Evolutionary conservation across 768 basidiomycete genomes (phyloP).

Genomic region (Amanita rimosa): DNA sequence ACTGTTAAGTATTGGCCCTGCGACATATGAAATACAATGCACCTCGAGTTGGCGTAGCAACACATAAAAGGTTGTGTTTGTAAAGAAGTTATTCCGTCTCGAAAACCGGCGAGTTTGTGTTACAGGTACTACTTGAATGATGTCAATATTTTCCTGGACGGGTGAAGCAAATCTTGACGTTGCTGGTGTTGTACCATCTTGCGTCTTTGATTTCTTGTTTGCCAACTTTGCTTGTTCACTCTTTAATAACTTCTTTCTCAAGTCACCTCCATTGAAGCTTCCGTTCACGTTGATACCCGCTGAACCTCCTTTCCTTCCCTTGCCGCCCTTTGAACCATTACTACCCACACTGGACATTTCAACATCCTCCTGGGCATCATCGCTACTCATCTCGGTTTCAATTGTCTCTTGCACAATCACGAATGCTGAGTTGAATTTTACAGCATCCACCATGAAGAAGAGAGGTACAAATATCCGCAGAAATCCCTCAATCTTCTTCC

Average conservation of each 20-base stretch:
- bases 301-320: slow-evolving; percentile 14
- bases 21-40: slow-evolving; percentile 13
- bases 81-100: slow-evolving; percentile 62
- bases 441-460: slow-evolving; percentile 66
- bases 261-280: slow-evolving; percentile 37
- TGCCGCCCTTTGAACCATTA: slow-evolving; percentile 19
- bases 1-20: not conserved
- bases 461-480: slow-evolving; percentile 67
- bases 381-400: slow-evolving; percentile 50
- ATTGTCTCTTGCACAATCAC: slow-evolving; percentile 41
- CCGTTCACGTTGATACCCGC: slow-evolving; percentile 15
- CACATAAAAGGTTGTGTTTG: slow-evolving; percentile 83
- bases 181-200: slow-evolving; percentile 39
- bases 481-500: slow-evolving; percentile 75
- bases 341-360: slow-evolving; percentile 30
- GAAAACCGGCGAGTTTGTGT: slow-evolving; percentile 11
- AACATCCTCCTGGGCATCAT: slow-evolving; percentile 27
- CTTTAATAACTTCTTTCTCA: slow-evolving; percentile 74
- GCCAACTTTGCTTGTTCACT: slow-evolving; percentile 73
- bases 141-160: slow-evolving; percentile 33
- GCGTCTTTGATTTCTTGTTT: slow-evolving; percentile 43
- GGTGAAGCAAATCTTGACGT: slow-evolving; percentile 58
- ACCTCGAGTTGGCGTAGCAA: slow-evolving; percentile 84
- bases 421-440: slow-evolving; percentile 60
- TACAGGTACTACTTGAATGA: not conserved